These are phyloP conservation scores for Jaapia argillacea DNA, from an alignment of 768 basidiomycete genomes.

Conservation along the genomic window DNA sequence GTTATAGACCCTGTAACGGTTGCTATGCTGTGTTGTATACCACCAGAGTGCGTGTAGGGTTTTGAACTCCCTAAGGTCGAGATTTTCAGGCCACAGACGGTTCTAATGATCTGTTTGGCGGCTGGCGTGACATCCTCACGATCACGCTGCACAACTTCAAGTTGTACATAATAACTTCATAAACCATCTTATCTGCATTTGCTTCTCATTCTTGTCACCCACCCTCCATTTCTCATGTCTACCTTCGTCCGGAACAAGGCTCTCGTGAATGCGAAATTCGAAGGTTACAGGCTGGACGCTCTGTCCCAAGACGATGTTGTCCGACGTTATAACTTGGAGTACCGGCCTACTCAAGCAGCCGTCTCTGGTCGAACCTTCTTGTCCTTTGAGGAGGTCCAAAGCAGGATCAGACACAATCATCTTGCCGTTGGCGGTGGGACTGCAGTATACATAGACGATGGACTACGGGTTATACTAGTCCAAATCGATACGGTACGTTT, in stretches of 20 bases:
- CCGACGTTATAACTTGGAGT: conserved; percentile 35
- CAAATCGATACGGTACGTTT: conserved; percentile 46
- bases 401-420: conserved; percentile 80
- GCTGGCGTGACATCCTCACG: no score
- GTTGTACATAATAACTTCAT: no score
- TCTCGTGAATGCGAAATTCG: conserved; percentile 75
- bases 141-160: no score
- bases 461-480: conserved; percentile 50
- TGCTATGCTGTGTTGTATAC: no score
- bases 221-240: no score
- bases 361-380: conserved; percentile 51
- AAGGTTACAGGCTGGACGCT: conserved; percentile 69
- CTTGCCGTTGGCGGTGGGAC: conserved; percentile 40
- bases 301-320: conserved; percentile 49
- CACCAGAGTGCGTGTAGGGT: no score
- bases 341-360: conserved; percentile 40
- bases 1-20: no score
- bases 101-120: no score
- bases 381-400: conserved; percentile 75
- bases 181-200: no score
- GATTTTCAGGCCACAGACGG: no score
- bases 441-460: conserved; percentile 60
- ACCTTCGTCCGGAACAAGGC: conserved; percentile 36
- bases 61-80: no score
- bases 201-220: no score